phyloP scores from a whole-genome alignment of 2,329 filamentous ascomycete species.

The Trichophyton benhamiae region DNA sequence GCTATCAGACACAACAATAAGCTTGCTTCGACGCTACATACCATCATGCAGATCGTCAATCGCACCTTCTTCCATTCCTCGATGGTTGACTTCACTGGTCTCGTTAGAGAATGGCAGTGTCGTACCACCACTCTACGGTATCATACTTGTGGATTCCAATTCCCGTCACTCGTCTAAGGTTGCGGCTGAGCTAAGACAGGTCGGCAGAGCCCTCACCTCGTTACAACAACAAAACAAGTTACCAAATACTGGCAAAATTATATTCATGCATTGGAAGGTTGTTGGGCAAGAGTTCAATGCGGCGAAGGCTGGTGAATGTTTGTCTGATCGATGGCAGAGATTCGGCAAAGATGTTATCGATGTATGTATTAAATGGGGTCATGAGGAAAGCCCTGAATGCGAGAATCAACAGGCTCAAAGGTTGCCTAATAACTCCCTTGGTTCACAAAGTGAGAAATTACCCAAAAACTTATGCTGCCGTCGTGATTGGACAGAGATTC shows the following conservation, averaged over 20 bases:
- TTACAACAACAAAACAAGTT: slow-evolving; percentile 13
- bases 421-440: neutral
- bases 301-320: neutral
- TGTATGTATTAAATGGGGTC: slow-evolving; percentile 24
- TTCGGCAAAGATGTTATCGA: slow-evolving; percentile 23
- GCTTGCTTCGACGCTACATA: neutral
- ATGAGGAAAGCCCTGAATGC: neutral
- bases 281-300: neutral
- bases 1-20: neutral
- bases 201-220: slow-evolving; percentile 16
- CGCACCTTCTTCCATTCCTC: neutral
- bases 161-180: neutral
- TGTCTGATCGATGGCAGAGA: slow-evolving; percentile 18
- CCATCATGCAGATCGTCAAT: slow-evolving; percentile 1
- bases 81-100: neutral
- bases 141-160: slow-evolving; percentile 20
- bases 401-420: neutral
- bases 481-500: slow-evolving; percentile 20
- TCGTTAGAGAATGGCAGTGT: neutral
- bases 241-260: slow-evolving; percentile 19
- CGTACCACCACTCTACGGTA: slow-evolving; percentile 12
- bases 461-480: slow-evolving; percentile 15
- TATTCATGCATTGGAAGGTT: slow-evolving; percentile 22
- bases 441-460: neutral
- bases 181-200: slow-evolving; percentile 13